Conservation (phyloP, 768 basidiomycete species). For the Podaxis carcinomalis region DNA sequence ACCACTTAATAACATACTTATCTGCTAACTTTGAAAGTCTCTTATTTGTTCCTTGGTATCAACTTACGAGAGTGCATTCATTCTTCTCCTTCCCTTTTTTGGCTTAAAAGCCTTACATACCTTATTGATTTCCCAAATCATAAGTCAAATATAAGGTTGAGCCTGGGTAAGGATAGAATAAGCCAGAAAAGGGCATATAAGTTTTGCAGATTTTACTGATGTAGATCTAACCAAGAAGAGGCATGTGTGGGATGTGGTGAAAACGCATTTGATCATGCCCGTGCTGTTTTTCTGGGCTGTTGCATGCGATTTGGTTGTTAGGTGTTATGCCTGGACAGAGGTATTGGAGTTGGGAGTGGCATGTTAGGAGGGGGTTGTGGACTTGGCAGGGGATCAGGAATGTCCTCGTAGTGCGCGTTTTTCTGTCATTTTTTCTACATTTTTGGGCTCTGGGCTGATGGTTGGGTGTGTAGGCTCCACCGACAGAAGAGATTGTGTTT, state of each 20-base stretch:
- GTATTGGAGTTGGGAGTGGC: slow-evolving; percentile 37
- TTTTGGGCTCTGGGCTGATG: not conserved
- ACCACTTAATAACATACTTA: no score
- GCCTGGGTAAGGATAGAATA: no score
- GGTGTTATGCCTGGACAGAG: slow-evolving; percentile 51
- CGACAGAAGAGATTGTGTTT: slow-evolving; percentile 93
- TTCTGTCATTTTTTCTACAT: not conserved
- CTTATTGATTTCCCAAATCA: no score
- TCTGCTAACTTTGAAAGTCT: no score
- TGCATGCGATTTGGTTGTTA: slow-evolving; percentile 52
- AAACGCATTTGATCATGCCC: slow-evolving; percentile 65
- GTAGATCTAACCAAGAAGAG: no score
- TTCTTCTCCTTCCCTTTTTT: no score
- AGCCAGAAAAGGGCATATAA: no score
- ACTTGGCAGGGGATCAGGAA: slow-evolving; percentile 68
- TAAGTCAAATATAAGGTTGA: no score
- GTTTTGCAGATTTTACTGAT: no score
- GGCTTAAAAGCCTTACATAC: no score
- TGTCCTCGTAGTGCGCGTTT: slow-evolving; percentile 40
- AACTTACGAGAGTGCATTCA: no score
- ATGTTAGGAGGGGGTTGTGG: slow-evolving; percentile 36
- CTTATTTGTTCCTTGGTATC: no score
- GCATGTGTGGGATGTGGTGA: slow-evolving; percentile 16
- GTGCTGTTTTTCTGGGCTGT: slow-evolving; percentile 73
- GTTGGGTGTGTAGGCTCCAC: slow-evolving; percentile 68